Conservation (phyloP, 1,284 basidiomycete genomes). For the Tranzscheliella williamsii region DNA sequence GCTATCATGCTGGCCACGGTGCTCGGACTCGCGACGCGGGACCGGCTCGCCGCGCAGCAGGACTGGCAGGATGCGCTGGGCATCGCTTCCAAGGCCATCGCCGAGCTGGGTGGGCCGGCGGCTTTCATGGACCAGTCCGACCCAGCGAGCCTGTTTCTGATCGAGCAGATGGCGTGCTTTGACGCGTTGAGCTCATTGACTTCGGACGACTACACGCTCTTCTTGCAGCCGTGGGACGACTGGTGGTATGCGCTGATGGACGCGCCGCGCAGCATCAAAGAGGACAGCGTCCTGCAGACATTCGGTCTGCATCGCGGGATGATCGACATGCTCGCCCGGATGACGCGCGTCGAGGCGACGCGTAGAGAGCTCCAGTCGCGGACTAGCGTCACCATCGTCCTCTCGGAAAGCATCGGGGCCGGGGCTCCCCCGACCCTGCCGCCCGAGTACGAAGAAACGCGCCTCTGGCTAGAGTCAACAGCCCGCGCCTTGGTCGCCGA, state of each 20-base stretch:
- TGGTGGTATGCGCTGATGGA: conserved; percentile 41
- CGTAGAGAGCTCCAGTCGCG: conserved; percentile 24
- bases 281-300: conserved; percentile 32
- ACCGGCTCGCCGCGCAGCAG: conserved; percentile 28
- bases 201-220: conserved; percentile 31
- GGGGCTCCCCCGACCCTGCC: conserved; percentile 19
- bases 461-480: conserved; percentile 29
- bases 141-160: conserved; percentile 27
- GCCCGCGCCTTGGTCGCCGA: conserved; percentile 27
- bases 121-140: conserved; percentile 29
- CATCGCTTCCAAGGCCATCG: conserved; percentile 28
- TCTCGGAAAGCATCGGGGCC: conserved; percentile 19
- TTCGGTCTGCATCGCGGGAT: conserved; percentile 33
- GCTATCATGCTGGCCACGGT: conserved; percentile 36
- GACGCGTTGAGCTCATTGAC: conserved; percentile 35
- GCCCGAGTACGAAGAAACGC: conserved; percentile 33
- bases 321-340: conserved; percentile 33
- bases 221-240: conserved; percentile 36
- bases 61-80: conserved; percentile 34
- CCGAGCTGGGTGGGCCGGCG: conserved; percentile 29
- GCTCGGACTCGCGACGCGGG: conserved; percentile 25
- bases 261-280: conserved; percentile 23
- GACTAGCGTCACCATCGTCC: conserved; percentile 25
- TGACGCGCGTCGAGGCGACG: conserved; percentile 32
- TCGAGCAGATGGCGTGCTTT: conserved; percentile 37